Conservation (phyloP, 805 yeast genomes). For the Saccharomycopsis microspora region DNA sequence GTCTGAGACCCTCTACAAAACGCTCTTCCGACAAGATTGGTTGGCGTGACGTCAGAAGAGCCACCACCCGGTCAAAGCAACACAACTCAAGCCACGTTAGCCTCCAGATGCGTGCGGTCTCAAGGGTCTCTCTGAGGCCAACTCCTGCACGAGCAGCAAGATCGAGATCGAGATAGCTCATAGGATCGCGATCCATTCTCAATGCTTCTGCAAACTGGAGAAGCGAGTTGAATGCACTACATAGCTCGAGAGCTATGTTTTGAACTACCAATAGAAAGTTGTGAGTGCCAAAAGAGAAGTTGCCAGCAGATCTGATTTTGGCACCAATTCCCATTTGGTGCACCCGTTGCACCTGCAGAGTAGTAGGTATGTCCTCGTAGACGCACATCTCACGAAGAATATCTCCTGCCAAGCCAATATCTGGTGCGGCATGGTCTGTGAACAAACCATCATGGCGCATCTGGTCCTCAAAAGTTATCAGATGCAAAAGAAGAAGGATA, state of each 20-base stretch:
- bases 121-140: not conserved
- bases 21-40: constrained; percentile 1
- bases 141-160: not conserved
- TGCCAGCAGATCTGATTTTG: not conserved
- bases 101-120: constrained; percentile 6
- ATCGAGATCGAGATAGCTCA: constrained; percentile 8
- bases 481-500: constrained; percentile 1
- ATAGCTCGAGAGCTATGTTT: constrained; percentile 1
- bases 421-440: not conserved
- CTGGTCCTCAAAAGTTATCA: constrained; percentile 8
- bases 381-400: too few species aligned
- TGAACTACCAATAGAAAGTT: constrained; percentile 4
- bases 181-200: constrained; percentile 7
- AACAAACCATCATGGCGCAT: constrained; percentile 6
- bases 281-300: not conserved
- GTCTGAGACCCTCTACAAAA: not conserved
- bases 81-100: constrained; percentile 8
- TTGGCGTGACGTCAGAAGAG: constrained; percentile 1
- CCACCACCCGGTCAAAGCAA: constrained; percentile 4
- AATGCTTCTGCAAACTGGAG: constrained; percentile 5
- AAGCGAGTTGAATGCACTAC: constrained; percentile 4
- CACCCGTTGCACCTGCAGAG: not conserved
- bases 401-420: not conserved
- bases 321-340: not conserved
- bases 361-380: not conserved